Evolutionary conservation across 2,329 filamentous ascomycete species (phyloP).

Genomic region (Lithohypha guttulata): DNA sequence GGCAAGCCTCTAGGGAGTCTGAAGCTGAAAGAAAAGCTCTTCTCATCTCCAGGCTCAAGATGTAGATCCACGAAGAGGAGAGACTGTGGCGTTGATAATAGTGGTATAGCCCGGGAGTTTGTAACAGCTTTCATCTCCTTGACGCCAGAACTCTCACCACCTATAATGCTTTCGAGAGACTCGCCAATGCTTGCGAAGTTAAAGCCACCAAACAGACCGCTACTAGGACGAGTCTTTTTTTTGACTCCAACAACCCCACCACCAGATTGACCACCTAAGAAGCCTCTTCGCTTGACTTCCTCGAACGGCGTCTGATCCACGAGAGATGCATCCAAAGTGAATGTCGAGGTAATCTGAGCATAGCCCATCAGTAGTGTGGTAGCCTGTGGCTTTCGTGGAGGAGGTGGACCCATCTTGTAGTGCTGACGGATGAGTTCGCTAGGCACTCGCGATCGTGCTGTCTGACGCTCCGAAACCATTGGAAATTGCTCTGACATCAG

Average conservation of each 20-base stretch:
- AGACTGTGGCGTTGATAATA: slow-evolving; percentile 91
- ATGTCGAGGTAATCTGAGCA: slow-evolving; percentile 84
- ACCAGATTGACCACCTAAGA: slow-evolving; percentile 70
- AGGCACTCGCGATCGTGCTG: slow-evolving; percentile 16
- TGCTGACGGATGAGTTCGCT: slow-evolving; percentile 20
- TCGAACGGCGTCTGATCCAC: slow-evolving; percentile 86
- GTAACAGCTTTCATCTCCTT: slow-evolving; percentile 87
- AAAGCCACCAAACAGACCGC: slow-evolving; percentile 69
- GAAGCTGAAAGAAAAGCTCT: slow-evolving; percentile 77
- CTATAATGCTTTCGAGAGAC: slow-evolving; percentile 79
- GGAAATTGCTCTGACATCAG: slow-evolving; percentile 73
- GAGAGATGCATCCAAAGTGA: slow-evolving; percentile 81
- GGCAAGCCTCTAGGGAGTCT: slow-evolving; percentile 79
- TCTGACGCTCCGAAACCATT: slow-evolving; percentile 26
- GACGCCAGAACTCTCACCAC: slow-evolving; percentile 77
- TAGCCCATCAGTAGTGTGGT: slow-evolving; percentile 97
- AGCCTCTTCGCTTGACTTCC: slow-evolving; percentile 87
- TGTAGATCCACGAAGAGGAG: slow-evolving; percentile 90
- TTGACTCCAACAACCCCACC: slow-evolving; percentile 70
- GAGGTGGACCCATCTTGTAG: slow-evolving; percentile 34
- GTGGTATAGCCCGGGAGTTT: slow-evolving; percentile 74
- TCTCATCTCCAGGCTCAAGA: slow-evolving; percentile 78
- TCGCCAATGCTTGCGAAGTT: slow-evolving; percentile 83
- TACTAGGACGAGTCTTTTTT: slow-evolving; percentile 57
- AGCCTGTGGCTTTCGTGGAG: slow-evolving; percentile 39